These are phyloP conservation scores for Haplosporangium gracile DNA, from an alignment of 192 early-diverging fungal genomes.

Conservation along the genomic window DNA sequence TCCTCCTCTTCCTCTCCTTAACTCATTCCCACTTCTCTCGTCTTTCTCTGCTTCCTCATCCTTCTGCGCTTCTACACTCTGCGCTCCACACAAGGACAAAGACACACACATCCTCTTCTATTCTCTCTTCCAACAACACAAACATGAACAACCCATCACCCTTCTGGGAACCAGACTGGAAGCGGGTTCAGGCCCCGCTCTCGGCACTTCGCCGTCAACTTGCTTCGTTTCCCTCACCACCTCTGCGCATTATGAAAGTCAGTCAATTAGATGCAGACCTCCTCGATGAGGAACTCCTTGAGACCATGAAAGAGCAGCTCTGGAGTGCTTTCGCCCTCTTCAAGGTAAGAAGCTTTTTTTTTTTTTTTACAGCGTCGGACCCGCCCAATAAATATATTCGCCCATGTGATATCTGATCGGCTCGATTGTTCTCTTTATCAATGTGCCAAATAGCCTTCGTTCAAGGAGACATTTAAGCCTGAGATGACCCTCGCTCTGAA, in stretches of 20 bases:
- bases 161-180: conserved; percentile 67
- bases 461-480: conserved; percentile 76
- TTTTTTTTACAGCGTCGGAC: not conserved
- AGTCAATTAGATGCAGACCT: conserved; percentile 89
- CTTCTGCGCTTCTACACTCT: not conserved
- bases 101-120: not conserved
- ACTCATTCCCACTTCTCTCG: not conserved
- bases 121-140: not conserved
- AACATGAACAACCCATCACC: conserved; percentile 32
- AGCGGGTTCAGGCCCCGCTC: conserved; percentile 63
- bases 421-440: not conserved
- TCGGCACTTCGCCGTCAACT: conserved; percentile 62
- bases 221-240: conserved; percentile 62
- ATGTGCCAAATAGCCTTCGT: conserved; percentile 51
- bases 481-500: conserved; percentile 79
- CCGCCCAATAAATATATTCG: conserved; percentile 12
- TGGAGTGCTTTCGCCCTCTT: conserved; percentile 77
- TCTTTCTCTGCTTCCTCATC: not conserved
- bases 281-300: conserved; percentile 82
- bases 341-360: conserved; percentile 59
- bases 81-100: not conserved
- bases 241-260: conserved; percentile 78
- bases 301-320: conserved; percentile 84
- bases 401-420: conserved; percentile 14
- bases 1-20: not conserved